Conservation (phyloP, 2,329 filamentous ascomycete genomes). For the Fusarium gaditjirri region DNA sequence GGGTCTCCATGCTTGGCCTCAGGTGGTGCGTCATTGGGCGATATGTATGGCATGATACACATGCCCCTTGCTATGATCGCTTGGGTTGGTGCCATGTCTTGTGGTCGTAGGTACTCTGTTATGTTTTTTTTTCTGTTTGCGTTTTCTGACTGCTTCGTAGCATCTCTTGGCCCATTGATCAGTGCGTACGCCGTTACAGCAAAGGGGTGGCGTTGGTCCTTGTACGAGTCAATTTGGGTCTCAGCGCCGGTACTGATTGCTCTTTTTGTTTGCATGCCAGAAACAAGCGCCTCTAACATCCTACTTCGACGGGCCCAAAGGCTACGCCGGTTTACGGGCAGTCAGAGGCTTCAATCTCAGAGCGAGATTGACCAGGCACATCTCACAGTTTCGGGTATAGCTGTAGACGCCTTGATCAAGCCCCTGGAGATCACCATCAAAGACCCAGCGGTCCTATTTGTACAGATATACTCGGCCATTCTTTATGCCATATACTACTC, state of each 20-base stretch:
- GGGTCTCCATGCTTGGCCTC: slow-evolving; percentile 72
- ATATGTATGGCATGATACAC: slow-evolving; percentile 64
- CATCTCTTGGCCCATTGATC: slow-evolving; percentile 69
- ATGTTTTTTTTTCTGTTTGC: accelerated
- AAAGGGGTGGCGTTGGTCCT: slow-evolving; percentile 70
- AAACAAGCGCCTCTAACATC: slow-evolving; percentile 69
- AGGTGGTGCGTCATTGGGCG: slow-evolving; percentile 61
- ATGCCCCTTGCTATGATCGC: slow-evolving; percentile 47
- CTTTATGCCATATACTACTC: slow-evolving; percentile 71
- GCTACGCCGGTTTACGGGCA: slow-evolving; percentile 65
- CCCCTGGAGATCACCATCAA: slow-evolving; percentile 68
- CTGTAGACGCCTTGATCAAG: slow-evolving; percentile 67
- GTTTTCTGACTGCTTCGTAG: slow-evolving; percentile 22
- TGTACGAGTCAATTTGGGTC: slow-evolving; percentile 72
- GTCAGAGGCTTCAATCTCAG: slow-evolving; percentile 65
- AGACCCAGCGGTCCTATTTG: slow-evolving; percentile 70
- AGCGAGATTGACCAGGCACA: slow-evolving; percentile 70
- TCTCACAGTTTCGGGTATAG: slow-evolving; percentile 57
- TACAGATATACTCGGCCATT: slow-evolving; percentile 69
- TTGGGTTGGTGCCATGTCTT: slow-evolving; percentile 18
- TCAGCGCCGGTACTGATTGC: slow-evolving; percentile 65
- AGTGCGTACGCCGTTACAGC: slow-evolving; percentile 68
- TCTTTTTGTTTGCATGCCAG: slow-evolving; percentile 71
- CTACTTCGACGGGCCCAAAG: slow-evolving; percentile 68
- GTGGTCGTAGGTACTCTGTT: accelerated